Percentiles rank a stretch among this genome's conserved stretches.
These are phyloP conservation scores for Kwoniella sp. DNA, from an alignment of 768 basidiomycete species.

Conservation along the genomic window DNA sequence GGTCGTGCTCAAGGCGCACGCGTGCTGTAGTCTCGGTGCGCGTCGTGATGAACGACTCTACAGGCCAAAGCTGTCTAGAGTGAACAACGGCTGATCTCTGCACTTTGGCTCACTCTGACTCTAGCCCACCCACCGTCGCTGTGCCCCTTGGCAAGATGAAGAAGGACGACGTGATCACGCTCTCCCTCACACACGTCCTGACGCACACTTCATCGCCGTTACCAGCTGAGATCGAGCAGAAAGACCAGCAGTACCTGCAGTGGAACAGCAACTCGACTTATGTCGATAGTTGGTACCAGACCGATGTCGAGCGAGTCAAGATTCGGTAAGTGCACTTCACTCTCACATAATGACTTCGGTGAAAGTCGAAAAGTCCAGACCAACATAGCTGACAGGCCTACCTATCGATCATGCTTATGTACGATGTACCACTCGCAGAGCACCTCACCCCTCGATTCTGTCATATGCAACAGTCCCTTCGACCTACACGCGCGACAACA, in stretches of 20 bases:
- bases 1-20: too few relatives aligned
- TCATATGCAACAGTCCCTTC: conserved; percentile 63
- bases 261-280: conserved; percentile 72
- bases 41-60: too few relatives aligned
- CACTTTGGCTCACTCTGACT: background rate
- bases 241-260: conserved; percentile 75
- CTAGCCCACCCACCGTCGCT: conserved; percentile 38
- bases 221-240: conserved; percentile 72
- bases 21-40: too few relatives aligned
- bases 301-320: conserved; percentile 81
- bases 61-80: too few relatives aligned
- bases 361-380: too few relatives aligned
- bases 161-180: conserved; percentile 66
- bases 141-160: conserved; percentile 32
- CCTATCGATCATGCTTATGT: too few relatives aligned
- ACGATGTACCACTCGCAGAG: conserved; percentile 54
- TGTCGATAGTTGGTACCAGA: conserved; percentile 80
- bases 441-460: conserved; percentile 70
- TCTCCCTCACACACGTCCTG: conserved; percentile 77
- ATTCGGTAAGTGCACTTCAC: conserved; percentile 70
- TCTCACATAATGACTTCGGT: too few relatives aligned
- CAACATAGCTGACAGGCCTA: too few relatives aligned
- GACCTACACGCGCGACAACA: conserved; percentile 63
- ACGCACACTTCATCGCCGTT: conserved; percentile 77
- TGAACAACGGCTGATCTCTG: background rate